Base-by-base conservation (phyloP, 495 filamentous ascomycete genomes). In the Recurvomyces mirabilis region DNA sequence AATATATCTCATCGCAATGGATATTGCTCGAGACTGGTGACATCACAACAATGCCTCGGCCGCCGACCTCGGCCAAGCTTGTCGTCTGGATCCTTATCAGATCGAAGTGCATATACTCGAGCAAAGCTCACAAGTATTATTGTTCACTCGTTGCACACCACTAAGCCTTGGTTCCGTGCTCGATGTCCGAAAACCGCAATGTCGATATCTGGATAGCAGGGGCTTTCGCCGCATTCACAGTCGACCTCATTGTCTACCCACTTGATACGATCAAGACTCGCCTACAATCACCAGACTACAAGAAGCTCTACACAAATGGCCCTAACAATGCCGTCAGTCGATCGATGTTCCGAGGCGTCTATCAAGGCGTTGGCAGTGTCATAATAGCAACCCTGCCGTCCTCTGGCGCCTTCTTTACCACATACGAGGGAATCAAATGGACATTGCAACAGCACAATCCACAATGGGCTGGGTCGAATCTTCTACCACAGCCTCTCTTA, bases 391-490 rank as follows among this genome's bases (percentile, higher is more conserved):
- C 88, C 0, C 70, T 93, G 19, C 88, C 88, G 4, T 82, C 86
- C 23, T 86, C 82, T 84, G 86, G 85, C 46, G 73, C 82, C 22
- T 95, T 94, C 66, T 94, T 94, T 65, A 85, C 82, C 10, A 83
- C 82, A 5, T 94, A 94, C 61, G 87, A 94, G 68, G 71, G 69
- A 15, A 63, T 71, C 7, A 93, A 88, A 64, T 63, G 68, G 12
- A 55, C 71, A n/a, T 60, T 82, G 1, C 58, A 65, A 30, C 55
- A 61, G 22, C 54, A 59, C 30, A 71, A 70, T 64, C 47, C 65
- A 39, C 18, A 54, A 73, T 49, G 43, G 1, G 37, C 34, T 40
- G 33, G 37, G 1, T 65, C 53, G 11, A 44, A 60, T 19, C 59
- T 60, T 19, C 59, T 84, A 10, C 81, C 83, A 6, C 64, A 67